Conservation (phyloP, 1,284 basidiomycete genomes). For the Cryptococcus hybrid region DNA sequence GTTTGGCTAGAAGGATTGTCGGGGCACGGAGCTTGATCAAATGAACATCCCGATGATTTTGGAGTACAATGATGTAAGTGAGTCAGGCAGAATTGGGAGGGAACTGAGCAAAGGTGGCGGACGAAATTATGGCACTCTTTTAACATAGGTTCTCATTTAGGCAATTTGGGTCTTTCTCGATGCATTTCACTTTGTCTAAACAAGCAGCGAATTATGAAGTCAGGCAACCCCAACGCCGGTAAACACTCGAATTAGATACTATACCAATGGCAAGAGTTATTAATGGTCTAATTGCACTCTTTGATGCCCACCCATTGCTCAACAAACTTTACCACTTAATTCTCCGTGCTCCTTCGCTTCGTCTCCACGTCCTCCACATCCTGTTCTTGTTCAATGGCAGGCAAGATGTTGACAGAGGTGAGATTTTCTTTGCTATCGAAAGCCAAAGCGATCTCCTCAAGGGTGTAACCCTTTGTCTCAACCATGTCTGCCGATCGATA, state of each 20-base stretch:
- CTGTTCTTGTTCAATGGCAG: conserved; percentile 8
- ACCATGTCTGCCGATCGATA: conserved; percentile 34
- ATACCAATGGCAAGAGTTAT: background rate
- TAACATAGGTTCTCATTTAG: too few species aligned
- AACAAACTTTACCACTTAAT: background rate
- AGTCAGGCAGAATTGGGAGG: too few species aligned
- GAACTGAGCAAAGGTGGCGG: too few species aligned
- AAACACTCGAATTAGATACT: too few species aligned
- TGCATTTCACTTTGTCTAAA: too few species aligned
- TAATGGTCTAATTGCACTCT: too few species aligned
- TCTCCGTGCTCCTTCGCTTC: background rate
- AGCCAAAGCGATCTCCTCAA: conserved; percentile 43
- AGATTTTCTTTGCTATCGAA: conserved; percentile 28
- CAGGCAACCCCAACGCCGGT: too few species aligned
- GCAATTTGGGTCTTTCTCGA: too few species aligned
- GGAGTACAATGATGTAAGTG: too few species aligned
- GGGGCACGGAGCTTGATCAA: conserved; percentile 63
- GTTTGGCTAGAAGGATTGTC: conserved; percentile 77
- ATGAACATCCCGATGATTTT: too few species aligned
- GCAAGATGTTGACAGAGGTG: conserved; percentile 5
- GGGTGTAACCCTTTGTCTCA: conserved; percentile 45
- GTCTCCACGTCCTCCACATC: background rate
- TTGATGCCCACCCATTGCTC: background rate
- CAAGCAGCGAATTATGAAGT: too few species aligned
- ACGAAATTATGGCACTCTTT: too few species aligned